Percentiles rank a stretch among this genome's conserved stretches.
Evolutionary conservation across 768 basidiomycete genomes (phyloP).

Genomic region (Dacryopinax primogenitus): DNA sequence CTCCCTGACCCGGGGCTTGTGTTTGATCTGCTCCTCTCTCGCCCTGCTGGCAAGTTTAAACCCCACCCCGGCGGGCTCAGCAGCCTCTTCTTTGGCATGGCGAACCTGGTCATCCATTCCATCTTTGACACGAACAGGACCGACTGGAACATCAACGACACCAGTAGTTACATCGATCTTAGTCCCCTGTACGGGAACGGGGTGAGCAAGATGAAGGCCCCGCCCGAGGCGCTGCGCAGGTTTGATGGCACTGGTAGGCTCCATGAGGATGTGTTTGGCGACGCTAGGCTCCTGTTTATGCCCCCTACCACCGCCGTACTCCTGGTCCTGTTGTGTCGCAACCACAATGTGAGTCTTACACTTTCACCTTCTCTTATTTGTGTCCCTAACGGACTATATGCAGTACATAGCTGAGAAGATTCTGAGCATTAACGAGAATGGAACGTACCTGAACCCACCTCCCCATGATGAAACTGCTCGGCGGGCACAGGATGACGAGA

Average conservation of each 20-base stretch:
- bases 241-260: constrained; percentile 52
- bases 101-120: constrained; percentile 62
- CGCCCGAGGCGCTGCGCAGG: neutral
- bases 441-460: constrained; percentile 31
- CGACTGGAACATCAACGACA: constrained; percentile 39
- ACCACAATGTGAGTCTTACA: constrained; percentile 17
- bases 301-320: constrained; percentile 59
- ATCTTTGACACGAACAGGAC: constrained; percentile 37
- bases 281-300: constrained; percentile 52
- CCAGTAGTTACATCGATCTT: constrained; percentile 45
- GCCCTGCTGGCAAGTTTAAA: constrained; percentile 21
- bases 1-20: constrained; percentile 39
- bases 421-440: constrained; percentile 53
- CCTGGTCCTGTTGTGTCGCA: constrained; percentile 31
- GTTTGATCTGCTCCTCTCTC: constrained; percentile 31
- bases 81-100: constrained; percentile 39
- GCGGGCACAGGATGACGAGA: constrained; percentile 54
- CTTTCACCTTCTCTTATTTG: constrained; percentile 38
- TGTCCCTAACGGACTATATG: constrained; percentile 5
- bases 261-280: constrained; percentile 59
- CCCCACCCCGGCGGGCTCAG: constrained; percentile 28
- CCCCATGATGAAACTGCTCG: constrained; percentile 20
- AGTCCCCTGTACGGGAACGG: constrained; percentile 49
- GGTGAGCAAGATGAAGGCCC: constrained; percentile 34
- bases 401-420: constrained; percentile 61